These are phyloP conservation scores for Cyamopsis tetragonoloba DNA, from an alignment of 306 rosid genomes.

Conservation along the genomic window DNA sequence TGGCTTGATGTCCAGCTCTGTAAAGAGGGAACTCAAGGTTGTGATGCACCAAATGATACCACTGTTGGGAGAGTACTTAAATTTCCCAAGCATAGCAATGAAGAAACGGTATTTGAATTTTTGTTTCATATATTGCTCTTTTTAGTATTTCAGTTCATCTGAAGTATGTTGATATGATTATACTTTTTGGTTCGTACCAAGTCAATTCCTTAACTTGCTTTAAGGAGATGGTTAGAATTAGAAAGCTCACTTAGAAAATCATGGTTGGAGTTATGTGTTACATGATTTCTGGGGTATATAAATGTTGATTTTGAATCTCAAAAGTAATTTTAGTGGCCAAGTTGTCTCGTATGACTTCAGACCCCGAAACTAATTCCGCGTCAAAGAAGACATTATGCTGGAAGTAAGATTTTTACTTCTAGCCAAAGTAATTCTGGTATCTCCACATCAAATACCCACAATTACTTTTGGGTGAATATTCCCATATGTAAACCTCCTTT, in stretches of 20 bases:
- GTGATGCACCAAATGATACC: slow-evolving; percentile 52
- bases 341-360: neutral
- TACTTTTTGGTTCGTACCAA: neutral
- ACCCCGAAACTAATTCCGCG: neutral
- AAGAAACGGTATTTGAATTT: slow-evolving; percentile 62
- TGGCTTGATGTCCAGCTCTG: slow-evolving; percentile 91
- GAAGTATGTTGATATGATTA: neutral
- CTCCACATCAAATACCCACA: neutral
- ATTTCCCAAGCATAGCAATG: slow-evolving; percentile 88
- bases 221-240: slow-evolving; percentile 3
- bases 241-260: neutral
- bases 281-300: neutral
- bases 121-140: slow-evolving; percentile 7
- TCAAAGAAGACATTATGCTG: neutral
- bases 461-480: slow-evolving; percentile 1
- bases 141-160: slow-evolving; percentile 21
- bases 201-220: neutral
- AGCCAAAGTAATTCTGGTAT: neutral
- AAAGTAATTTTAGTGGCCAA: neutral
- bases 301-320: neutral
- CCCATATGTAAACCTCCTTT: neutral
- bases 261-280: neutral
- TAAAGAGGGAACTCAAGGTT: slow-evolving; percentile 56
- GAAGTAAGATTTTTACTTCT: neutral
- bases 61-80: slow-evolving; percentile 49